Percentiles rank a stretch among this genome's conserved stretches.
Conservation (phyloP, 2,329 filamentous ascomycete genomes). For the Pseudogymnoascus sp. region DNA sequence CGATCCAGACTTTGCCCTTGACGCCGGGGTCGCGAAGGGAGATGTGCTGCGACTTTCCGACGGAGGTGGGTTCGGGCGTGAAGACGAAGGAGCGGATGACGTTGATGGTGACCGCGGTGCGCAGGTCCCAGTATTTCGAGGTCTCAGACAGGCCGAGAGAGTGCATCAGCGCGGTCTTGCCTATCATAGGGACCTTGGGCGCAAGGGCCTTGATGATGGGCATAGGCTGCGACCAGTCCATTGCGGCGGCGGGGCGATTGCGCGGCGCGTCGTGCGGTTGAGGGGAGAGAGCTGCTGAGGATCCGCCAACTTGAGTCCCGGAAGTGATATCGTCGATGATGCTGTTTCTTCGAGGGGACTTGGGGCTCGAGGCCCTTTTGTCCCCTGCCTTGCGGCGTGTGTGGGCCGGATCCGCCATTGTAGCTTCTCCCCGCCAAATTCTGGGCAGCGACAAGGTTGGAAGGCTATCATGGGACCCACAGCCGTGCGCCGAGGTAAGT, state of each 20-base stretch:
- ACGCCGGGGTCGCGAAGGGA: conserved; percentile 56
- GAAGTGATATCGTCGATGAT: not conserved
- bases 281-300: not conserved
- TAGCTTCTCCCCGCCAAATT: not conserved
- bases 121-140: conserved; percentile 69
- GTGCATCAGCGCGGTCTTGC: conserved; percentile 56
- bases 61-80: conserved; percentile 24
- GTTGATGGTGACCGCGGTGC: conserved; percentile 63
- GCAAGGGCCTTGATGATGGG: conserved; percentile 27
- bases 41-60: conserved; percentile 57
- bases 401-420: not conserved
- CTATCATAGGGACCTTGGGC: conserved; percentile 51
- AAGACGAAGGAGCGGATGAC: conserved; percentile 60
- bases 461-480: not conserved
- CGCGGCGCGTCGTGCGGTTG: not conserved
- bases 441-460: not conserved
- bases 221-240: conserved; percentile 14
- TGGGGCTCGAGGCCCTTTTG: not conserved
- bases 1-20: conserved; percentile 77
- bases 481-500: not conserved
- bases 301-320: not conserved
- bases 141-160: conserved; percentile 60
- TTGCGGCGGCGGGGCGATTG: not conserved
- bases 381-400: not conserved
- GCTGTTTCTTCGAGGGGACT: not conserved